Evolutionary conservation across 1,284 basidiomycete species (phyloP), one percentile per base, ranked within the genome.

Genomic region (Somion occarium): DNA sequence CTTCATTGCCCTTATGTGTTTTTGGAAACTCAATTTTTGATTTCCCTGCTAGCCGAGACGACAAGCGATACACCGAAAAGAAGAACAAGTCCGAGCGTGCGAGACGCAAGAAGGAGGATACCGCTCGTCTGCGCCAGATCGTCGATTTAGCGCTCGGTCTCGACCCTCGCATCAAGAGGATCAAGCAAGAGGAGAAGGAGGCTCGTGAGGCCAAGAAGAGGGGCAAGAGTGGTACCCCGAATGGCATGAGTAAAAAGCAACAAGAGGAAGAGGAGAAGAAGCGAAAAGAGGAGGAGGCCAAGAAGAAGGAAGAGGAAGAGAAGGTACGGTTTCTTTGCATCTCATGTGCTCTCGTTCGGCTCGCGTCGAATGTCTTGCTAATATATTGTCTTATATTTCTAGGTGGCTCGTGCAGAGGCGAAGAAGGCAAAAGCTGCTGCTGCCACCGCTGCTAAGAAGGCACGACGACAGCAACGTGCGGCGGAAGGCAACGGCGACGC

Each of bases 71-170:
- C 74, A 93, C 92, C 5, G 97, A 99, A 74, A 98, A 98, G 81
- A 99, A 99, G 82, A 99, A 99, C 85, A 96, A 97, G 72, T 76
- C 91, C 20, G 97, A 99, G 73, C 93, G 97, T 43, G 89, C 93
- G 2, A 83, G 93, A 52, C 81, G 93, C 70, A 99, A 99, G 80
- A 98, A 98, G 81, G 97, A 98, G 65, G 97, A 99, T 73, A 98
- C 85, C 52, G 88, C 93, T 2, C 89, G 95, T 62, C 70, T 98
- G 38, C 87, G 97, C 51, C 77, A 76, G 46, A 77, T 98, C 23
- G 93, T 99, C 46, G 97, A 99, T 74, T 75, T 88, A 53, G 85
- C 93, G 7, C 80, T 98, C 50, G 79, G 82, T 53, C 67, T 87
- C 56, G 96, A 99, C 69, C 96, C 96, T 25, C 91, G 96, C 56